phyloP scores from a whole-genome alignment of 2,329 filamentous ascomycete species.

The Sarocladium oryzae region DNA sequence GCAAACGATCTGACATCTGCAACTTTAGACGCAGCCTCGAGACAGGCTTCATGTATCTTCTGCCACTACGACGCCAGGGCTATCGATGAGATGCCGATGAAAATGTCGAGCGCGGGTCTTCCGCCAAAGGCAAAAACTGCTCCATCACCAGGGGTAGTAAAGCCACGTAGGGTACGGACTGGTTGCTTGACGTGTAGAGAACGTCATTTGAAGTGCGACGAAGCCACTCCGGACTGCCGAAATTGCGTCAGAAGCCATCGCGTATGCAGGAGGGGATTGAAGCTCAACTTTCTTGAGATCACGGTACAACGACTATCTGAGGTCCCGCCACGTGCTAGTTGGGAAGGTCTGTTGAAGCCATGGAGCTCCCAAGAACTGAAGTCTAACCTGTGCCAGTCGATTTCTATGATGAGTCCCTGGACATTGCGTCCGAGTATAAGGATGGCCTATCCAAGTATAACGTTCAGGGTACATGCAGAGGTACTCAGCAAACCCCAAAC shows the following conservation, averaged over 20 bases:
- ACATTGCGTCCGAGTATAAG: conserved; percentile 84
- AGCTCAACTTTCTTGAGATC: conserved; percentile 87
- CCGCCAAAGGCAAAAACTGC: no score
- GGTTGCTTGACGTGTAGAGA: conserved; percentile 88
- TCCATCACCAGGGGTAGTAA: background rate
- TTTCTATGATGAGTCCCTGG: conserved; percentile 83
- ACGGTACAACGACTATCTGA: conserved; percentile 55
- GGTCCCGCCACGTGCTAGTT: background rate
- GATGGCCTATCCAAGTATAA: conserved; percentile 54
- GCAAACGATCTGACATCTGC: background rate
- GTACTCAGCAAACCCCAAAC: background rate
- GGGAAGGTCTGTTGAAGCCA: conserved; percentile 1
- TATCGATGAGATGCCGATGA: no score
- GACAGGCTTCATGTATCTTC: background rate
- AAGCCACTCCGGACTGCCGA: conserved; percentile 55
- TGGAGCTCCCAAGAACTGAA: background rate
- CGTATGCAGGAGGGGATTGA: conserved; percentile 76
- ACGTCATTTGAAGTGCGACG: conserved; percentile 86
- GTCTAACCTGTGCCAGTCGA: conserved; percentile 45
- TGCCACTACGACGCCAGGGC: no score
- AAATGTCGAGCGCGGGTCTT: no score
- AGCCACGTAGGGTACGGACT: conserved; percentile 45
- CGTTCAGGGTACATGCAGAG: background rate
- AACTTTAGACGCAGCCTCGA: background rate
- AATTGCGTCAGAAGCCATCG: conserved; percentile 88